These are phyloP conservation scores for Tuber calosporum DNA, from an alignment of 495 filamentous ascomycete genomes.

Conservation along the genomic window DNA sequence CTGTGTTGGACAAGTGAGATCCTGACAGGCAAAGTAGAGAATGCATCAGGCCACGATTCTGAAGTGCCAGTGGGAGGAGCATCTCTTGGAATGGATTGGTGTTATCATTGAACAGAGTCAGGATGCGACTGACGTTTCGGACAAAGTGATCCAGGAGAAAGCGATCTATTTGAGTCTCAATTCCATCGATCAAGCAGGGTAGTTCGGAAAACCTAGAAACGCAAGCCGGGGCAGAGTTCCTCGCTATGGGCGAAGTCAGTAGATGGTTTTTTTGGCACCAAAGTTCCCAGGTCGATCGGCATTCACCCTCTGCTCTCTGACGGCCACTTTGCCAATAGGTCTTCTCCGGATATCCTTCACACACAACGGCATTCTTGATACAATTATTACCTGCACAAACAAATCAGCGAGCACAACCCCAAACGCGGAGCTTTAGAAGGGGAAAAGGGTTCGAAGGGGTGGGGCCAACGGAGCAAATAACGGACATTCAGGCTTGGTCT, in stretches of 20 bases:
- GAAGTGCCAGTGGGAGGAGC: slow-evolving; percentile 74
- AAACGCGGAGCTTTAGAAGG: slow-evolving; percentile 36
- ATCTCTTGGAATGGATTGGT: slow-evolving; percentile 86
- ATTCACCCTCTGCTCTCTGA: slow-evolving; percentile 42
- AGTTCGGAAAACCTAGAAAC: slow-evolving; percentile 56
- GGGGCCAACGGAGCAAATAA: slow-evolving; percentile 11
- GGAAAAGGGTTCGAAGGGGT: slow-evolving; percentile 26
- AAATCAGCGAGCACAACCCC: slow-evolving; percentile 31
- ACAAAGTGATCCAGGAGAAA: slow-evolving; percentile 84
- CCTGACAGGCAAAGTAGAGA: slow-evolving; percentile 80
- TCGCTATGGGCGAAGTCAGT: slow-evolving; percentile 36
- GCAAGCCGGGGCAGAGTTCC: slow-evolving; percentile 41
- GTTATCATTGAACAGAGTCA: slow-evolving; percentile 76
- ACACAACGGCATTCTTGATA: slow-evolving; percentile 87
- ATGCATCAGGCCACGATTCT: slow-evolving; percentile 84
- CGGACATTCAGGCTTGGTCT: slow-evolving; percentile 70
- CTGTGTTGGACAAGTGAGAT: slow-evolving; percentile 62
- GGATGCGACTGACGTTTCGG: slow-evolving; percentile 66
- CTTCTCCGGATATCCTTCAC: slow-evolving; percentile 87
- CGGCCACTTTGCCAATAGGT: slow-evolving; percentile 62
- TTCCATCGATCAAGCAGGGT: slow-evolving; percentile 71
- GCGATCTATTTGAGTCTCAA: slow-evolving; percentile 77
- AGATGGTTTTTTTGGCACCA: slow-evolving; percentile 37
- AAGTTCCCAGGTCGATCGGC: slow-evolving; percentile 11
- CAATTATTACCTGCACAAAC: slow-evolving; percentile 64